Conservation (phyloP, 306 rosid genomes). For the Benincasa hispida region DNA sequence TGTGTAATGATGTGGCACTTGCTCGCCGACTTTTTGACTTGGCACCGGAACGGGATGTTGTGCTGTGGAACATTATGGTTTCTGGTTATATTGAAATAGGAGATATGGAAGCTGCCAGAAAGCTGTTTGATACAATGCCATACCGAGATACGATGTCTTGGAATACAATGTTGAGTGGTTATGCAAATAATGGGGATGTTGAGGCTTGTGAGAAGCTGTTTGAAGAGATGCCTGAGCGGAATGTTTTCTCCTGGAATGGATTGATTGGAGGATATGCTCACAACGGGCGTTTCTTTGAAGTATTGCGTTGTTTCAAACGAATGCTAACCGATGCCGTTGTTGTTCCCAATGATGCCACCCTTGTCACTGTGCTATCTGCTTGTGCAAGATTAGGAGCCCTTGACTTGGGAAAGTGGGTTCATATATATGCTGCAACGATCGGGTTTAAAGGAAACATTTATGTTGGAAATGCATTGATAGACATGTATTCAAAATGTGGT, state of each 20-base stretch:
- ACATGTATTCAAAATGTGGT: conserved; percentile 84
- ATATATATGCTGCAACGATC: conserved; percentile 33
- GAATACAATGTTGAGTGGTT: conserved; percentile 63
- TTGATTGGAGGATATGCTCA: conserved; percentile 49
- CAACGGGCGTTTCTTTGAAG: conserved; percentile 26
- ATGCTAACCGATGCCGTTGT: conserved; percentile 40
- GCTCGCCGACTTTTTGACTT: conserved; percentile 44
- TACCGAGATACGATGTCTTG: conserved; percentile 50
- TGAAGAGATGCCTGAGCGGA: conserved; percentile 53
- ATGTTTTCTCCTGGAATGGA: conserved; percentile 74
- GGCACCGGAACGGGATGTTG: conserved; percentile 51
- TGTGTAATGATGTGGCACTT: conserved; percentile 35
- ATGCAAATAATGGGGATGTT: conserved; percentile 36
- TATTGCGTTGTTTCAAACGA: conserved; percentile 40
- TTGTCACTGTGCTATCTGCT: conserved; percentile 41
- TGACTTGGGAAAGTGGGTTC: conserved; percentile 52
- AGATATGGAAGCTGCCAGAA: conserved; percentile 39
- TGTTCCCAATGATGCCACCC: conserved; percentile 60
- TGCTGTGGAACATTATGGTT: conserved; percentile 57
- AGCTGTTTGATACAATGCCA: conserved; percentile 53
- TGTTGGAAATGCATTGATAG: conserved; percentile 48
- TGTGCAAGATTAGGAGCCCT: conserved; percentile 79
- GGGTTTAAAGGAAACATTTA: conserved; percentile 38
- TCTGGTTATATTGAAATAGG: conserved; percentile 45
- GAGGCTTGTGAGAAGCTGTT: conserved; percentile 45